Conservation (phyloP, 805 yeast species). For the Yueomyces sinensis region DNA sequence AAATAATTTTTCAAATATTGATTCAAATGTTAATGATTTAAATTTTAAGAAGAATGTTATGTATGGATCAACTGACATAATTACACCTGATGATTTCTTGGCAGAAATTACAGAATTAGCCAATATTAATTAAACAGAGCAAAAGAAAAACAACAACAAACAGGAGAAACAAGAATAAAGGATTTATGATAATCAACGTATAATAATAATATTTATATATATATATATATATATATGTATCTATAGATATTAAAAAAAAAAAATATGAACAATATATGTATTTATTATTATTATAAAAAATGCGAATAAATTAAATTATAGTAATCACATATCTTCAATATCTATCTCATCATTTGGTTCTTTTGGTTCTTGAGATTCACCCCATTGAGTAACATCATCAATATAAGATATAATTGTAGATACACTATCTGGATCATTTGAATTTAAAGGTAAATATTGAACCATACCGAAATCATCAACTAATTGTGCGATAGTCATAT, state of each 20-base stretch:
- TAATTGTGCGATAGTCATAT: constrained; percentile 71
- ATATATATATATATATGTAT: too few species aligned
- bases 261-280: too few species aligned
- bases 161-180: too few species aligned
- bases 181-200: too few species aligned
- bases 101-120: constrained; percentile 50
- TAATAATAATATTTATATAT: too few species aligned
- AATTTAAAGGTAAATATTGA: constrained; percentile 83
- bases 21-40: too few species aligned
- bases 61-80: constrained; percentile 76
- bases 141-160: too few species aligned
- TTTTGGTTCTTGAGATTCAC: constrained; percentile 91
- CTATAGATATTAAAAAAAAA: too few species aligned
- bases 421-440: constrained; percentile 61
- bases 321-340: constrained; percentile 31
- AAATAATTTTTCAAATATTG: too few species aligned
- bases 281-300: too few species aligned
- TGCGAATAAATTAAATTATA: too few species aligned
- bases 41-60: constrained; percentile 49
- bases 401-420: constrained; percentile 78
- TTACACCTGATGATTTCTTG: constrained; percentile 58
- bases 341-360: constrained; percentile 76
- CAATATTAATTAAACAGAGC: too few species aligned
- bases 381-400: constrained; percentile 97
- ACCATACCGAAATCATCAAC: constrained; percentile 99